Evolutionary conservation across 2,329 filamentous ascomycete genomes (phyloP).

Genomic region (Pseudofabraea citricarpa): DNA sequence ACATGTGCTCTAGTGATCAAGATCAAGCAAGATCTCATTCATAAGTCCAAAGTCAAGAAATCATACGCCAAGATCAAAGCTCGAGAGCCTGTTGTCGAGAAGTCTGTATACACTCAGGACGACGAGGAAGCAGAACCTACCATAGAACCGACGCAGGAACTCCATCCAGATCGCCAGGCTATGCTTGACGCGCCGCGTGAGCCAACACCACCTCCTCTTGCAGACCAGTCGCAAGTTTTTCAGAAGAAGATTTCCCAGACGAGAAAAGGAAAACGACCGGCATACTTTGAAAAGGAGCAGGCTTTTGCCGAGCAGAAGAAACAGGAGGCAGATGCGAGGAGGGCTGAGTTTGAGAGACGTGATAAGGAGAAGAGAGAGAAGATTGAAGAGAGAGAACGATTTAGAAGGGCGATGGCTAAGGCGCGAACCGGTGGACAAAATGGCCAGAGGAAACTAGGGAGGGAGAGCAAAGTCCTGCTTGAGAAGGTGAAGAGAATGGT

Average conservation of each 20-base stretch:
- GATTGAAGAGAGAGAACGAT: conserved; percentile 52
- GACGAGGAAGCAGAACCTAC: conserved; percentile 10
- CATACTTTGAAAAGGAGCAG: conserved; percentile 31
- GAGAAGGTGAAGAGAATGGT: conserved; percentile 53
- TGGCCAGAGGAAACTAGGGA: conserved; percentile 63
- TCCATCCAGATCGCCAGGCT: conserved; percentile 56
- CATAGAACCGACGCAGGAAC: conserved; percentile 35
- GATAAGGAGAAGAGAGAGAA: conserved; percentile 49
- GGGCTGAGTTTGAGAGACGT: conserved; percentile 44
- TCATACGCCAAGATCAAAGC: conserved; percentile 84
- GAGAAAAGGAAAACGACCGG: conserved; percentile 16
- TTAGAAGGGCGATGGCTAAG: conserved; percentile 41
- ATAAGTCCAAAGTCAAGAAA: conserved; percentile 91
- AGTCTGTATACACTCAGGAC: conserved; percentile 1
- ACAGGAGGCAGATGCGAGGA: conserved; percentile 49
- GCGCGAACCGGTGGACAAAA: conserved; percentile 50
- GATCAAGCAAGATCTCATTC: conserved; percentile 84
- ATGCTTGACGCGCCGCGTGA: conserved; percentile 44
- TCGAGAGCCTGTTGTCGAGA: conserved; percentile 21
- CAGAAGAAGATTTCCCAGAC: conserved; percentile 2
- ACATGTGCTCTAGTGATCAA: conserved; percentile 59
- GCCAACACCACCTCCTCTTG: conserved; percentile 8
- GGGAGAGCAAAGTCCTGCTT: conserved; percentile 62
- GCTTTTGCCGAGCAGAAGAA: conserved; percentile 40
- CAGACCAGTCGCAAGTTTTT: conserved; percentile 5